phyloP scores from a whole-genome alignment of 345 rosid genomes.

The Moringa oleifera region DNA sequence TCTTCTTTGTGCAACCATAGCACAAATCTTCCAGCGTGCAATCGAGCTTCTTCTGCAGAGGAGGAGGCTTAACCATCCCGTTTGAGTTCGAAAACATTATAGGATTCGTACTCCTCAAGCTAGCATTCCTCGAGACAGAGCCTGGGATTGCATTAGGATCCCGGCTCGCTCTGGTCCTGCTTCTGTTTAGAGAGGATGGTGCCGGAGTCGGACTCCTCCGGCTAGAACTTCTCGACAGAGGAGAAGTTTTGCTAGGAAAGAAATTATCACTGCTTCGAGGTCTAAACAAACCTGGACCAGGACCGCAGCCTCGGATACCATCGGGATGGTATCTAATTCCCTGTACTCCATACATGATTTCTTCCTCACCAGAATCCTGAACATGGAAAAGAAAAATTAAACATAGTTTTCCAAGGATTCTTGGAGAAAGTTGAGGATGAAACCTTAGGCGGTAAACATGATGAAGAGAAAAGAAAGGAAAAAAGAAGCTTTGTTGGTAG shows the following conservation, averaged over 20 bases:
- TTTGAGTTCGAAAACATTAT: conserved; percentile 77
- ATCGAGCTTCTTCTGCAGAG: conserved; percentile 50
- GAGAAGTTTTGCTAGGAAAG: conserved; percentile 17
- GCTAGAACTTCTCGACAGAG: conserved; percentile 37
- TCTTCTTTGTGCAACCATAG: conserved; percentile 69
- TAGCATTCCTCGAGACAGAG: conserved; percentile 31
- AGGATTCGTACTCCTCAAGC: conserved; percentile 32
- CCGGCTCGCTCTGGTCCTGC: conserved; percentile 32
- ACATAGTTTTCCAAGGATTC: too few species aligned
- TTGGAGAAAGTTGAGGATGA: too few species aligned
- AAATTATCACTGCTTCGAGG: conserved; percentile 20
- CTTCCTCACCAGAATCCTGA: conserved; percentile 18
- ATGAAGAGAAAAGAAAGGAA: too few species aligned
- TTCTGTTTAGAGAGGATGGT: conserved; percentile 21
- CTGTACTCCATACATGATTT: conserved; percentile 30
- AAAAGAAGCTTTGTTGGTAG: neutral
- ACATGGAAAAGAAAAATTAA: neutral
- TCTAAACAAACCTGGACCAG: conserved; percentile 10
- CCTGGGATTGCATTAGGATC: conserved; percentile 19
- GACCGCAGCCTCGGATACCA: conserved; percentile 10
- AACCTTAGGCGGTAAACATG: too few species aligned
- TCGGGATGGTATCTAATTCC: conserved; percentile 24
- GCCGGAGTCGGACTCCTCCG: conserved; percentile 24
- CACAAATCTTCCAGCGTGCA: conserved; percentile 91
- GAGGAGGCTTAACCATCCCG: conserved; percentile 50